phyloP scores from a whole-genome alignment of 352 stramenopile genomes.

The Phytophthora chlamydospora region DNA sequence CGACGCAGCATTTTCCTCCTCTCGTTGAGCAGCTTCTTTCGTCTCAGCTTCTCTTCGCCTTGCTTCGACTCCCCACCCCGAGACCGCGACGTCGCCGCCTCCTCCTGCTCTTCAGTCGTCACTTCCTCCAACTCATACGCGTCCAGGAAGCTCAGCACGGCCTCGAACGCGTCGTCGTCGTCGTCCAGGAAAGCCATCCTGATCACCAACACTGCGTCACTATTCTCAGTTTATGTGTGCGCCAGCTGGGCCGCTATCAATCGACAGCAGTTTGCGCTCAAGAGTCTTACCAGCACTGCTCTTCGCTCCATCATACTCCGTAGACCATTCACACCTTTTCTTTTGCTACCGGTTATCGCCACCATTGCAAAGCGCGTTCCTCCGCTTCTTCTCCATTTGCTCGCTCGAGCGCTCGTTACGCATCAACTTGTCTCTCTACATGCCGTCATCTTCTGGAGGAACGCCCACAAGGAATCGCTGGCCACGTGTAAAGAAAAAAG shows the following conservation, averaged over 20 bases:
- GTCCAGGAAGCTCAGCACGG: slow-evolving; percentile 31
- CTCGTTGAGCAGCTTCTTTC: slow-evolving; percentile 16
- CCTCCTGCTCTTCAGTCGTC: not conserved
- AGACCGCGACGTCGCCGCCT: no score
- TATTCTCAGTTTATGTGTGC: not conserved
- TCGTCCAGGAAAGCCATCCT: slow-evolving; percentile 25
- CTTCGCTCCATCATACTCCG: no score
- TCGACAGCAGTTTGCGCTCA: no score
- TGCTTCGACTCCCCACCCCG: not conserved
- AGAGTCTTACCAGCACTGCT: no score
- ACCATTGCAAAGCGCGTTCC: no score
- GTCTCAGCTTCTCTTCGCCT: slow-evolving; percentile 3
- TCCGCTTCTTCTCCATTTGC: no score
- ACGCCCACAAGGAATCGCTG: not conserved
- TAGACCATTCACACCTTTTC: no score
- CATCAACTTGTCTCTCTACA: no score
- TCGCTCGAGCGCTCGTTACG: no score
- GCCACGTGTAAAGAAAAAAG: not conserved
- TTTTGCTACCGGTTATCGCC: no score
- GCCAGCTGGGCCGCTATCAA: no score
- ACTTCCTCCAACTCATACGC: slow-evolving; percentile 5
- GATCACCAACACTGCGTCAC: no score
- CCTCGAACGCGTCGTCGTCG: slow-evolving; percentile 29
- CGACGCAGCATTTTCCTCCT: slow-evolving; percentile 26
- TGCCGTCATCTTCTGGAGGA: not conserved